phyloP scores from a whole-genome alignment of 495 filamentous ascomycete species.

The Tuber melanosporum region DNA sequence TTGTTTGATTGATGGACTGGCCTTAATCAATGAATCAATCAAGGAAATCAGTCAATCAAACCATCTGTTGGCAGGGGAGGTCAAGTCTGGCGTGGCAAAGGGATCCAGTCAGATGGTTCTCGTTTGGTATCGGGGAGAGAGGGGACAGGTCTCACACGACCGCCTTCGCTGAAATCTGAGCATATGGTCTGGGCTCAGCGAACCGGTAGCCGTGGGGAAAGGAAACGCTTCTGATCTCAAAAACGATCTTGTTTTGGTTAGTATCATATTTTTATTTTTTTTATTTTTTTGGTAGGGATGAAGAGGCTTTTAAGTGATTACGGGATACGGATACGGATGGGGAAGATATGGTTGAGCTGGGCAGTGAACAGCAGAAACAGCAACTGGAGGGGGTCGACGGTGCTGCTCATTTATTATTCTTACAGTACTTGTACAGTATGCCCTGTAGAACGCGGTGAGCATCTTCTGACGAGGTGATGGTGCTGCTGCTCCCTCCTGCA shows the following conservation, averaged over 20 bases:
- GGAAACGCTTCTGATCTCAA: constrained; percentile 2
- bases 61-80: neutral
- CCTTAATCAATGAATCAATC: constrained; percentile 2
- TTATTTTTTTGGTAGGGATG: neutral
- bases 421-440: neutral
- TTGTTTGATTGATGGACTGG: neutral
- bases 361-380: neutral
- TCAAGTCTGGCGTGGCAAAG: neutral
- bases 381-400: neutral
- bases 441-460: neutral
- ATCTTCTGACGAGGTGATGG: constrained; percentile 2
- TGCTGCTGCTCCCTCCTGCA: constrained; percentile 4
- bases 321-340: neutral
- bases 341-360: constrained; percentile 2
- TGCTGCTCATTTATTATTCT: neutral
- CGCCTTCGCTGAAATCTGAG: constrained; percentile 30
- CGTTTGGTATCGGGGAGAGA: constrained; percentile 19
- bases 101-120: constrained; percentile 38
- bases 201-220: neutral
- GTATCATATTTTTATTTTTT: neutral
- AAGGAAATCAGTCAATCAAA: neutral
- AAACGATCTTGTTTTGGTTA: neutral
- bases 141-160: constrained; percentile 21
- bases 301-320: neutral
- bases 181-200: constrained; percentile 1